Evolutionary conservation across 257 asterid species (phyloP).

Genomic region (Handroanthus guayacan): DNA sequence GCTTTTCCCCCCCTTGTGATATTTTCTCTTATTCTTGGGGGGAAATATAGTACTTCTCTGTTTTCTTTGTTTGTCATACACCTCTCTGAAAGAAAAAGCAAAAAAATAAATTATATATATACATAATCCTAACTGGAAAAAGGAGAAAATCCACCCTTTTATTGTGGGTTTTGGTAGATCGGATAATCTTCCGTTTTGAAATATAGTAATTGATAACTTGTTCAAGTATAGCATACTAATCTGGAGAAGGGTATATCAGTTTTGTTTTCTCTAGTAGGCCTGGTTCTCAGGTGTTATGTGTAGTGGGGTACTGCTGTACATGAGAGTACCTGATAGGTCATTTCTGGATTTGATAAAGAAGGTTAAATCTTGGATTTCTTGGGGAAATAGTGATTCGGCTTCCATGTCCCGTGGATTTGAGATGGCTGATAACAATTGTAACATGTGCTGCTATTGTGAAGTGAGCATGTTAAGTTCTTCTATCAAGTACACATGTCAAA

Average conservation of each 20-base stretch:
- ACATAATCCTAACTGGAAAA: conserved; percentile 23
- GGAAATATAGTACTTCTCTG: conserved; percentile 32
- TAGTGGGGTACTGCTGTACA: conserved; percentile 50
- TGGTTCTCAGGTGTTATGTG: conserved; percentile 33
- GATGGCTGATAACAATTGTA: conserved; percentile 50
- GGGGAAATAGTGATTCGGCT: conserved; percentile 49
- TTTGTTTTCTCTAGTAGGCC: neutral
- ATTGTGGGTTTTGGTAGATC: conserved; percentile 60
- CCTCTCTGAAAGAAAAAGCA: conserved; percentile 21
- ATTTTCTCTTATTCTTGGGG: conserved; percentile 48
- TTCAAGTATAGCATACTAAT: conserved; percentile 18
- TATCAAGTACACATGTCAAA: conserved; percentile 62
- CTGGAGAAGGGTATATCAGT: conserved; percentile 28
- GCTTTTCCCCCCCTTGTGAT: conserved; percentile 41
- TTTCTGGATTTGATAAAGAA: conserved; percentile 66
- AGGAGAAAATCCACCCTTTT: conserved; percentile 57
- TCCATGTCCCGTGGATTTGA: conserved; percentile 42
- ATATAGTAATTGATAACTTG: neutral
- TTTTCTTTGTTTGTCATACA: conserved; percentile 18
- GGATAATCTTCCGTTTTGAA: conserved; percentile 32
- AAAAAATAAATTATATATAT: conserved; percentile 7
- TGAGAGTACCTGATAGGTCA: conserved; percentile 65
- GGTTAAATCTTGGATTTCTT: conserved; percentile 67
- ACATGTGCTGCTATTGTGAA: conserved; percentile 58
- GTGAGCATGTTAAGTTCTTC: conserved; percentile 44